Evolutionary conservation across 257 asterid species (phyloP).

Genomic region (Solanum gandarillasii): DNA sequence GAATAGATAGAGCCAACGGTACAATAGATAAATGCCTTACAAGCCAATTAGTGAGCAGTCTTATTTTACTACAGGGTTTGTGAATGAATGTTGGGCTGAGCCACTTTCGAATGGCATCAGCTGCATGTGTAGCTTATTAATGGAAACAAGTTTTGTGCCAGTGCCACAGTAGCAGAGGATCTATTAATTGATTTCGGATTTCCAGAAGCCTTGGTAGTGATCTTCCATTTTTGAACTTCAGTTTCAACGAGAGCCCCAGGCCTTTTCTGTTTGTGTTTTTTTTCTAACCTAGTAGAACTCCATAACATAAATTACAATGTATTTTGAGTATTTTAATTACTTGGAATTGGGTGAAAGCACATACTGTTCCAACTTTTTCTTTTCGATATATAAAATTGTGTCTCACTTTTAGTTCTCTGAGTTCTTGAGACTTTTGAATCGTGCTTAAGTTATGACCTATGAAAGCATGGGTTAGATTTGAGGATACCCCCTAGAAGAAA

Average conservation of each 20-base stretch:
- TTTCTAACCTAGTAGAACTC: background rate
- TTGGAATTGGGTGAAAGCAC: background rate
- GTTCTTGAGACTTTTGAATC: background rate
- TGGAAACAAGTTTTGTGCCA: background rate
- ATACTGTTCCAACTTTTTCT: background rate
- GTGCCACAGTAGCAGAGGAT: background rate
- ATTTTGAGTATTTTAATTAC: background rate
- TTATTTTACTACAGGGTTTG: background rate
- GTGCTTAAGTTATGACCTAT: background rate
- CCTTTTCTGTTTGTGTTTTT: background rate
- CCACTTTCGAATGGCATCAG: background rate
- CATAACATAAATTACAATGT: background rate
- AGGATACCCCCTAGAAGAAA: background rate
- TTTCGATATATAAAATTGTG: background rate
- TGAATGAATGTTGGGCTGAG: background rate
- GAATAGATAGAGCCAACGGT: background rate
- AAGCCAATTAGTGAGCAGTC: background rate
- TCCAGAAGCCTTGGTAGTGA: background rate
- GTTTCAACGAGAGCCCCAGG: background rate
- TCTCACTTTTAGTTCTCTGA: background rate
- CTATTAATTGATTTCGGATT: background rate
- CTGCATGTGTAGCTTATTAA: background rate
- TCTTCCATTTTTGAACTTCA: background rate
- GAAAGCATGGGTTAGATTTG: background rate
- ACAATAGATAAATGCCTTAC: background rate